Evolutionary conservation across 1,284 basidiomycete genomes (phyloP), one percentile per base, ranked within the genome.

Genomic region (Melampsora occidentalis): DNA sequence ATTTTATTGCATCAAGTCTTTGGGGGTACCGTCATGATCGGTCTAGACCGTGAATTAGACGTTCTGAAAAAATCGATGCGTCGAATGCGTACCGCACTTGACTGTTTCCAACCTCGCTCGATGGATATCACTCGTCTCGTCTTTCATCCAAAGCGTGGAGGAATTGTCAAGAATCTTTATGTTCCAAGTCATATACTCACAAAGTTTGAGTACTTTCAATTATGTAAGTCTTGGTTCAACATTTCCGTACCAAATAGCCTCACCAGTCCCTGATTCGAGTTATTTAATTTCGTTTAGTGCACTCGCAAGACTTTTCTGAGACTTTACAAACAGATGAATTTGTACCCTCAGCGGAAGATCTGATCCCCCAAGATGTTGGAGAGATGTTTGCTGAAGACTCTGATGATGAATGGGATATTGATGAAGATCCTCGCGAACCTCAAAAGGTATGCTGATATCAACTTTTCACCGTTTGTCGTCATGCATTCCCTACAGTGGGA

Each of bases 171-270:
- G 53, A 59, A 22, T 22, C n/a, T 59, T 2, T 59, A 59, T 59
- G 53, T 59, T 59, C 28, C 18, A 59, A 59, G 53, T 59, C 22
- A 59, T 59, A 22, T 59, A 28, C 53, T 59, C n/a, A 59, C 53
- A 10, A n/a, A 28, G 28, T 59, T 9, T 22, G 53, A 59, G 25
- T 59, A 59, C 28, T 59, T 59, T 59, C 53, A 28, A 59, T 22
- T 18, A n/a, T 59, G 53, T 59, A 14, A 59, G 53, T 59, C 3
- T 22, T 22, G 20, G 6, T 2, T 10, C 5, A 6, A 3, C 10
- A 16, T n/a, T 22, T 1, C 28, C 28, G 22, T 12, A 1, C 28
- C 39, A 39, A 6, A 39, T 59, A 22, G 53, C 20, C 53, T 22
- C 53, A 25, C 14, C 5, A 28, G n/a, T 22, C 28, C 53, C 20